Percentiles rank a stretch among this genome's conserved stretches.
Evolutionary conservation across 192 early-diverging fungal species (phyloP).

Genomic region (Diversispora epigaea): DNA sequence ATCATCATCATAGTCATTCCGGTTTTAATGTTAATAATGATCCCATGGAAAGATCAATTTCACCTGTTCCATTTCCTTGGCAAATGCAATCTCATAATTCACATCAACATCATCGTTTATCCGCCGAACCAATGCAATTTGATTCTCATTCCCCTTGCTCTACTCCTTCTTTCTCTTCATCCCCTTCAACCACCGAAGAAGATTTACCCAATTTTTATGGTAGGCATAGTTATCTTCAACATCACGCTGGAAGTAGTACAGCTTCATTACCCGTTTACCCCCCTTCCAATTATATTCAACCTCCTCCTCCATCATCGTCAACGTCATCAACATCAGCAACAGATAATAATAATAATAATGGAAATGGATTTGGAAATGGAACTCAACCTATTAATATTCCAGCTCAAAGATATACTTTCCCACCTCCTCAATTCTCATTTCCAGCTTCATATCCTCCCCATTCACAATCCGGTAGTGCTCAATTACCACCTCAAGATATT

Average conservation of each 20-base stretch:
- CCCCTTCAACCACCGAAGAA: constrained; percentile 30
- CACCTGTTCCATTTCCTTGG: constrained; percentile 16
- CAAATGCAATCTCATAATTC: constrained; percentile 21
- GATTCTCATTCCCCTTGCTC: constrained; percentile 30
- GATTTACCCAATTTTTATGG: constrained; percentile 10
- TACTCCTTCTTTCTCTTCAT: constrained; percentile 29
- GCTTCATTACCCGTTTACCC: constrained; percentile 23
- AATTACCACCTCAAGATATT: constrained; percentile 31
- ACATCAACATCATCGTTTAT: not conserved
- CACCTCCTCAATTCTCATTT: constrained; percentile 16
- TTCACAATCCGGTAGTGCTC: not conserved
- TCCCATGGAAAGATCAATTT: constrained; percentile 17
- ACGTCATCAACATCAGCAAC: no score
- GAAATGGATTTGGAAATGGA: not conserved
- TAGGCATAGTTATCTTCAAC: constrained; percentile 10
- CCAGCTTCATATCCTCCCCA: constrained; percentile 28
- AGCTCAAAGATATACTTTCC: constrained; percentile 22
- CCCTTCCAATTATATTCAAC: constrained; percentile 29
- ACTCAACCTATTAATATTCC: constrained; percentile 31
- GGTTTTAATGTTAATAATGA: constrained; percentile 2
- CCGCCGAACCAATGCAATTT: constrained; percentile 24
- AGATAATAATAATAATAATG: not conserved
- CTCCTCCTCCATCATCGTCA: not conserved
- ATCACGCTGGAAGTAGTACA: not conserved
- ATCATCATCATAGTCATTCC: constrained; percentile 19